Conservation (phyloP, 345 rosid species). For the Isatis tinctoria region DNA sequence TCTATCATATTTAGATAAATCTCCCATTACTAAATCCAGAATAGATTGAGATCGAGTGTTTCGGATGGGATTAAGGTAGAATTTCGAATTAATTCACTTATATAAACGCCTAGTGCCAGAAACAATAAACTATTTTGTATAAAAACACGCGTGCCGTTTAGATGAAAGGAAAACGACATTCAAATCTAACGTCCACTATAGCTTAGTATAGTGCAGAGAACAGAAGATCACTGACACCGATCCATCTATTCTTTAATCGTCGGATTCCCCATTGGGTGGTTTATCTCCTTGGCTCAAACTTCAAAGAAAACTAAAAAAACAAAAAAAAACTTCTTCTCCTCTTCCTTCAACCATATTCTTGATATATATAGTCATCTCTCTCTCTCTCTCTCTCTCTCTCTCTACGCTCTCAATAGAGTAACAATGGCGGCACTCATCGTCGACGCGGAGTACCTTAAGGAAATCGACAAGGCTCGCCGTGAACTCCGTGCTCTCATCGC, state of each 20-base stretch:
- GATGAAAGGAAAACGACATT: neutral
- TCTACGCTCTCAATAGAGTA: neutral
- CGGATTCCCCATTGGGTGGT: conserved; percentile 13
- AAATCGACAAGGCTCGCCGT: conserved; percentile 78
- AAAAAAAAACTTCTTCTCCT: neutral
- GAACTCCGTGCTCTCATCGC: conserved; percentile 81
- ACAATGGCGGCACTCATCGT: conserved; percentile 66
- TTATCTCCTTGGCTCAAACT: conserved; percentile 25
- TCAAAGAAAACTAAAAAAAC: neutral
- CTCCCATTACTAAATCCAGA: too few relatives aligned
- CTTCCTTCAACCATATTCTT: neutral
- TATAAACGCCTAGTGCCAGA: too few relatives aligned
- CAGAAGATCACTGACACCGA: conserved; percentile 20
- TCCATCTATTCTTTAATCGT: conserved; percentile 11
- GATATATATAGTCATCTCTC: neutral
- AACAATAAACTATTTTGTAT: too few relatives aligned
- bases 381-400: neutral
- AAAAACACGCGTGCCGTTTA: neutral
- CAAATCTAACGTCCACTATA: neutral
- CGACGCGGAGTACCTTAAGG: conserved; percentile 69
- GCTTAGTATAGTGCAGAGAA: neutral
- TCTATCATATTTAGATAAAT: too few relatives aligned
- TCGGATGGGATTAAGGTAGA: too few relatives aligned
- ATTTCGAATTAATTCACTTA: too few relatives aligned
- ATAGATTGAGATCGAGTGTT: too few relatives aligned